Evolutionary conservation across 225 moss, liverwort and hornwort genomes (phyloP).

Genomic region (Marchantia polymorpha): DNA sequence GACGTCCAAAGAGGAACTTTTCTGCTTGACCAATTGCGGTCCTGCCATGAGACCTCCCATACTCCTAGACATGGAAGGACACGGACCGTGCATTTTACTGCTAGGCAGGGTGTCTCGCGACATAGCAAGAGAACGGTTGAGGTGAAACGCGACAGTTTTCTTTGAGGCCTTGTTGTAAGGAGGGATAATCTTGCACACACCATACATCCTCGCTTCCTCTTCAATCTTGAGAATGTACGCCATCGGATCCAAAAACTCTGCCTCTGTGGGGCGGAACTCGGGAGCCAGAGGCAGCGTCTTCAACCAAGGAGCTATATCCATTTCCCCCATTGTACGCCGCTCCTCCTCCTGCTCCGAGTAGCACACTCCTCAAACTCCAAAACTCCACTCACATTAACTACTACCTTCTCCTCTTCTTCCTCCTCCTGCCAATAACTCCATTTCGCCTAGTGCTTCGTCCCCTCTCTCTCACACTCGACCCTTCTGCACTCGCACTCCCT

Average conservation of each 20-base stretch:
- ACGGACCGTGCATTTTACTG: conserved; percentile 33
- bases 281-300: conserved; percentile 75
- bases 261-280: conserved; percentile 88
- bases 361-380: neutral
- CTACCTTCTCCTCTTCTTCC: conserved; percentile 22
- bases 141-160: conserved; percentile 62
- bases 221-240: conserved; percentile 87
- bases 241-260: conserved; percentile 90
- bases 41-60: conserved; percentile 55
- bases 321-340: conserved; percentile 52
- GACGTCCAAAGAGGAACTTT: conserved; percentile 32
- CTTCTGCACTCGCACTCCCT: conserved; percentile 9
- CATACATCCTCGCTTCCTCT: conserved; percentile 67
- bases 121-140: conserved; percentile 66
- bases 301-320: conserved; percentile 71
- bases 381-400: conserved; percentile 27
- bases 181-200: conserved; percentile 88
- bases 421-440: conserved; percentile 23
- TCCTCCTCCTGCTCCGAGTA: conserved; percentile 3
- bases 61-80: conserved; percentile 42
- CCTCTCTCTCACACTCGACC: conserved; percentile 23
- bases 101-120: conserved; percentile 44
- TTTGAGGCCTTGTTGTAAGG: conserved; percentile 73
- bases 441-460: conserved; percentile 11
- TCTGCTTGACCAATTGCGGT: conserved; percentile 45